phyloP scores from a whole-genome alignment of 495 filamentous ascomycete genomes.

The Penicillium pancosmium region DNA sequence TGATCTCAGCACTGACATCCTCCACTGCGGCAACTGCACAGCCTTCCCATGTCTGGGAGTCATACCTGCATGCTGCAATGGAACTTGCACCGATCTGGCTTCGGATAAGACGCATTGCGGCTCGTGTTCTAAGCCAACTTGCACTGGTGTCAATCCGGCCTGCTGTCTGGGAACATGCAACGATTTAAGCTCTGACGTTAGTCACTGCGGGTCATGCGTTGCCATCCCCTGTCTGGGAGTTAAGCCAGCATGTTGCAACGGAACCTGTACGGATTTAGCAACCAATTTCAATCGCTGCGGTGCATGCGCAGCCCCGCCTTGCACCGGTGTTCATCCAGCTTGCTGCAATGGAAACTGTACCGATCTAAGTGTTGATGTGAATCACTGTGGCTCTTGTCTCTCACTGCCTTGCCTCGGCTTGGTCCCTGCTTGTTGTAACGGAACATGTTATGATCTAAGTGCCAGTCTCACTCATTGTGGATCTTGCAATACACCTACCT shows the following conservation, averaged over 20 bases:
- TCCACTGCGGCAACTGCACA: slow-evolving; percentile 19
- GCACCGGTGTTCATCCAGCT: slow-evolving; percentile 7
- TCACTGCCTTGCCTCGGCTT: slow-evolving; percentile 13
- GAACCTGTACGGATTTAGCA: slow-evolving; percentile 14
- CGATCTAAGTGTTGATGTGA: slow-evolving; percentile 13
- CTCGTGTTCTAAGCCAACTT: slow-evolving; percentile 1
- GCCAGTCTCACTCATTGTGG: slow-evolving; percentile 16
- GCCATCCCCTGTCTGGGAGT: slow-evolving; percentile 12
- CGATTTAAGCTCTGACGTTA: slow-evolving; percentile 10
- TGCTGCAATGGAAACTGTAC: slow-evolving; percentile 19
- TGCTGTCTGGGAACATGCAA: slow-evolving; percentile 17
- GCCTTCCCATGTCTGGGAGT: slow-evolving; percentile 13
- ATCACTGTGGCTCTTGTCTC: slow-evolving; percentile 20
- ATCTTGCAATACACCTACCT: slow-evolving; percentile 12
- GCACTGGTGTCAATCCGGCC: neutral
- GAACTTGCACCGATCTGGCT: slow-evolving; percentile 14
- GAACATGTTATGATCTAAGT: slow-evolving; percentile 15
- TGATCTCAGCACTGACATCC: slow-evolving; percentile 11
- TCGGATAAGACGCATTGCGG: slow-evolving; percentile 8
- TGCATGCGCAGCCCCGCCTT: slow-evolving; percentile 7
- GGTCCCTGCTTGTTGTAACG: slow-evolving; percentile 21
- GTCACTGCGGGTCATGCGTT: slow-evolving; percentile 17
- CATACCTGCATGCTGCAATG: slow-evolving; percentile 18
- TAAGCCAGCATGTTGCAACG: slow-evolving; percentile 14
- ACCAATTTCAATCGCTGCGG: slow-evolving; percentile 12